phyloP scores from a whole-genome alignment of 148 eudicot species.

The Amaranthus cruentus region DNA sequence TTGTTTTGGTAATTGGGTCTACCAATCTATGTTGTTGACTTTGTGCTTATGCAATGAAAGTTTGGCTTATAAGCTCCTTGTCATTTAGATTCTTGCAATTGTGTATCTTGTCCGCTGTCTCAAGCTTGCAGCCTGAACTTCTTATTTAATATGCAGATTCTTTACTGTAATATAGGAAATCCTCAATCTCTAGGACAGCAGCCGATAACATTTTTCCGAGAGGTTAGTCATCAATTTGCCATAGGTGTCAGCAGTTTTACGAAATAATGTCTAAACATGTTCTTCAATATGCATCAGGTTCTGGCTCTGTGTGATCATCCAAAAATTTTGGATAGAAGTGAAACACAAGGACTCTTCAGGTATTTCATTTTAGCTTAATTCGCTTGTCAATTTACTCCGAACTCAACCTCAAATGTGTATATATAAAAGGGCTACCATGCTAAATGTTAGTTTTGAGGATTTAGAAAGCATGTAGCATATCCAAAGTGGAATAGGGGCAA shows the following conservation, averaged over 20 bases:
- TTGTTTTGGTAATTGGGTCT: neutral
- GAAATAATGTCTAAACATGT: neutral
- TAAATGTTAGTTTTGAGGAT: too few species aligned
- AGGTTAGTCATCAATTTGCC: slow-evolving; percentile 40
- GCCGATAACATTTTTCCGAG: slow-evolving; percentile 90
- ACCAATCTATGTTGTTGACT: neutral
- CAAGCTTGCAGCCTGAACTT: slow-evolving; percentile 15
- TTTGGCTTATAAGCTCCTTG: neutral
- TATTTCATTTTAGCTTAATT: slow-evolving; percentile 21
- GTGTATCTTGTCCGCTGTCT: slow-evolving; percentile 4
- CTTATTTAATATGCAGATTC: slow-evolving; percentile 44
- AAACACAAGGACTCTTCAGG: slow-evolving; percentile 88
- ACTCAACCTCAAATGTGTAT: neutral
- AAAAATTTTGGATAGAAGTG: slow-evolving; percentile 67
- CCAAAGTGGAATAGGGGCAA: neutral
- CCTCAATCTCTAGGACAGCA: slow-evolving; percentile 93
- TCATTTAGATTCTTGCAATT: neutral
- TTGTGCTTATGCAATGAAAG: neutral
- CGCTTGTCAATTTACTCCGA: too few species aligned
- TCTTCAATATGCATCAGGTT: slow-evolving; percentile 42
- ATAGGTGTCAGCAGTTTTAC: neutral
- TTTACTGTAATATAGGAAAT: slow-evolving; percentile 94
- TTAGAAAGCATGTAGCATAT: neutral
- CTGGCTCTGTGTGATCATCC: slow-evolving; percentile 93
- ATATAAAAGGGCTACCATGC: neutral